Evolutionary conservation across 768 basidiomycete species (phyloP).

Genomic region (Dacryopinax primogenitus): DNA sequence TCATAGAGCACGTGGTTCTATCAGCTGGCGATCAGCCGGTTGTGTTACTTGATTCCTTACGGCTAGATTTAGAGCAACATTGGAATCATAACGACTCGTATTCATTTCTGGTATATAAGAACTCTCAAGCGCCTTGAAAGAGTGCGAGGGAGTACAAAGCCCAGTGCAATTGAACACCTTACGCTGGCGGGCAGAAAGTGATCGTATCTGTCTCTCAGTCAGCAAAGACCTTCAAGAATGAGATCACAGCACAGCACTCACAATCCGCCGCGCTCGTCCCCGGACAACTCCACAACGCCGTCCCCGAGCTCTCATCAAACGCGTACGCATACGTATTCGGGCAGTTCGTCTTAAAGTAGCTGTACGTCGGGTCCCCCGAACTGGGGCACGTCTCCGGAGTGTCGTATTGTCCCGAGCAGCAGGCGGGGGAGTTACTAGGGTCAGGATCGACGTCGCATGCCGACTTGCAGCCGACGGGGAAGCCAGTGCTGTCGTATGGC

Average conservation of each 20-base stretch:
- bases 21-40: too few species aligned
- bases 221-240: too few species aligned
- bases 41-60: too few species aligned
- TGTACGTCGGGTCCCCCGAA: slow-evolving; percentile 15
- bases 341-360: slow-evolving; percentile 16
- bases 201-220: slow-evolving; percentile 14
- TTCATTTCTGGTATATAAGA: too few species aligned
- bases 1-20: too few species aligned
- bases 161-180: too few species aligned
- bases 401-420: slow-evolving; percentile 18
- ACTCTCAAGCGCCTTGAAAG: not conserved
- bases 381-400: slow-evolving; percentile 19
- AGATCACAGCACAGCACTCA: not conserved
- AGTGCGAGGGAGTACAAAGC: too few species aligned
- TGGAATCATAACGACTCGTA: too few species aligned
- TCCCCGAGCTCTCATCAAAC: slow-evolving; percentile 16
- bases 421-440: slow-evolving; percentile 16
- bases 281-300: slow-evolving; percentile 13
- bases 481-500: slow-evolving; percentile 14
- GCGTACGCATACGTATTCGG: slow-evolving; percentile 16
- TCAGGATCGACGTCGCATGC: slow-evolving; percentile 19
- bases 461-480: slow-evolving; percentile 20
- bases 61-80: too few species aligned
- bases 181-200: slow-evolving; percentile 14
- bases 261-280: slow-evolving; percentile 9